Conservation (phyloP, 345 rosid species). For the Rhizophora apiculata region DNA sequence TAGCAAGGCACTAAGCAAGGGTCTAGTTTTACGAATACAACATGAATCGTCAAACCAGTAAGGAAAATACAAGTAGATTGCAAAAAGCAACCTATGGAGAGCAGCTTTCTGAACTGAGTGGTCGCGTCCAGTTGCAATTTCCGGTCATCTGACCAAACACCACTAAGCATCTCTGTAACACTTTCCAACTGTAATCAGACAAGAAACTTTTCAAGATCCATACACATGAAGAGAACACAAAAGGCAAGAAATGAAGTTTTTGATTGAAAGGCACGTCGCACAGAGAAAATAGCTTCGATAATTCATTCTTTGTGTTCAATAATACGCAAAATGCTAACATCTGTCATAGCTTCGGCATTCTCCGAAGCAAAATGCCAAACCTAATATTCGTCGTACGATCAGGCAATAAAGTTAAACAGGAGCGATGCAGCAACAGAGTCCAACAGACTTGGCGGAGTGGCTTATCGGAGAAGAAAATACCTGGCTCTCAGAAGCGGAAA, state of each 20-base stretch:
- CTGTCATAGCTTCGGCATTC: too few relatives aligned
- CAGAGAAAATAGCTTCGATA: too few relatives aligned
- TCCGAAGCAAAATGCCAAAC: too few relatives aligned
- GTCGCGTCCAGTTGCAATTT: conserved; percentile 25
- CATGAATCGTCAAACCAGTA: not conserved
- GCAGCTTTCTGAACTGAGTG: conserved; percentile 30
- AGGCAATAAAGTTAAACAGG: too few relatives aligned
- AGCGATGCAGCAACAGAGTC: too few relatives aligned
- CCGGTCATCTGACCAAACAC: conserved; percentile 24
- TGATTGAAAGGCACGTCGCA: too few relatives aligned
- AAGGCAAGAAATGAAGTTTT: not conserved
- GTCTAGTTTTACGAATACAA: not conserved
- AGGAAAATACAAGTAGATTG: not conserved
- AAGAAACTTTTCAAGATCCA: not conserved
- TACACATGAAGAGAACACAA: not conserved
- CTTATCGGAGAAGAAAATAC: not conserved
- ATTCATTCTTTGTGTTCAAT: too few relatives aligned
- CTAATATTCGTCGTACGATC: too few relatives aligned
- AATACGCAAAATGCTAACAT: too few relatives aligned
- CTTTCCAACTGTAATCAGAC: conserved; percentile 21
- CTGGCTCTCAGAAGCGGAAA: conserved; percentile 17
- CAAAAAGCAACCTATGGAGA: conserved; percentile 16
- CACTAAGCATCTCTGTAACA: conserved; percentile 23
- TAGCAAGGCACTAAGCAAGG: not conserved
- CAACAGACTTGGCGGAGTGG: too few relatives aligned